These are phyloP conservation scores for Penicillium sp. DNA, from an alignment of 2,329 filamentous ascomycete genomes.

Conservation along the genomic window DNA sequence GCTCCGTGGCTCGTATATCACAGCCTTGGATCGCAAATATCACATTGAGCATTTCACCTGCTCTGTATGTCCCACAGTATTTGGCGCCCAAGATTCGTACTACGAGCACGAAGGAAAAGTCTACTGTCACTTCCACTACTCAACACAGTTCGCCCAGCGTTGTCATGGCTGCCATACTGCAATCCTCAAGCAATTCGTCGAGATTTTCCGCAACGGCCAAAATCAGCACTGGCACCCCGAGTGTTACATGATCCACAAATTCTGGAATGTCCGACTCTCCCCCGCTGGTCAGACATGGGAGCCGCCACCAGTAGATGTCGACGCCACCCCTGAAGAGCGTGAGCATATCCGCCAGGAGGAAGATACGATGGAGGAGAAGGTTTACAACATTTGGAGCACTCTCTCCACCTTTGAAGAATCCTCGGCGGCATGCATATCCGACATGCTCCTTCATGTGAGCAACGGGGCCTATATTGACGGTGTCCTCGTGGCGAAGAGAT, in stretches of 20 bases:
- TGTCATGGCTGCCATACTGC: conserved; percentile 97
- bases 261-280: conserved; percentile 93
- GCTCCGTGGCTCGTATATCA: conserved; percentile 94
- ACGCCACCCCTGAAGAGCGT: conserved; percentile 66
- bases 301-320: conserved; percentile 46
- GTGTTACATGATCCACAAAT: conserved; percentile 99
- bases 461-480: conserved; percentile 96
- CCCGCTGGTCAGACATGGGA: conserved; percentile 56
- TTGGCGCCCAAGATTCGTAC: conserved; percentile 96
- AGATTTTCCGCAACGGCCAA: conserved; percentile 95
- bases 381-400: conserved; percentile 97
- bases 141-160: conserved; percentile 90
- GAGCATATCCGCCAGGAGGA: conserved; percentile 78
- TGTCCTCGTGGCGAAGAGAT: conserved; percentile 89
- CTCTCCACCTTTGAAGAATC: conserved; percentile 96
- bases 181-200: conserved; percentile 97
- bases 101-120: conserved; percentile 97
- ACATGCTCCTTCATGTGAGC: conserved; percentile 98
- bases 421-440: conserved; percentile 95
- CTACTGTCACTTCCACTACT: conserved; percentile 99
- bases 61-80: conserved; percentile 94
- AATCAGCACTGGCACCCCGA: conserved; percentile 99
- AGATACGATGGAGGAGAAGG: conserved; percentile 95
- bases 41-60: conserved; percentile 99
- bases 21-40: conserved; percentile 94